Evolutionary conservation across 495 filamentous ascomycete species (phyloP).

Genomic region (Lasiosphaeria ovina): DNA sequence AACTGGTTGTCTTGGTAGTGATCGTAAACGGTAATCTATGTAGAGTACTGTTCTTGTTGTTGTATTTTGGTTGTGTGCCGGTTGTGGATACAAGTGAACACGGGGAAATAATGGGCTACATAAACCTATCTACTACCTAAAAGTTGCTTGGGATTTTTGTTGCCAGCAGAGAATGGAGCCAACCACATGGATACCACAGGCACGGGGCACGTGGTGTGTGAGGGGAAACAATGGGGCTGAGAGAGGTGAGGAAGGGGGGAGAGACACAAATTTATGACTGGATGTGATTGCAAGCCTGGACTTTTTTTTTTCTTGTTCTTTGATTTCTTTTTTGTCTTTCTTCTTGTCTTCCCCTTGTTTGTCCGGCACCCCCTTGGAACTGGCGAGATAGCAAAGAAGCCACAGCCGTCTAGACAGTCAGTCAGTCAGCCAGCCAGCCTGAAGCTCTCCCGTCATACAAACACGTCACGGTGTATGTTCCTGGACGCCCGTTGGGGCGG

Average conservation of each 20-base stretch:
- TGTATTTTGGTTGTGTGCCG: background rate
- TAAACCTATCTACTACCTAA: no score
- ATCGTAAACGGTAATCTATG: slow-evolving; percentile 30
- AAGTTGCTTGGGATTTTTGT: background rate
- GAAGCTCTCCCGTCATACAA: no score
- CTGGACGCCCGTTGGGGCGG: no score
- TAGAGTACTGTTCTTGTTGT: background rate
- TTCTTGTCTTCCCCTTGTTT: background rate
- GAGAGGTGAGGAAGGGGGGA: no score
- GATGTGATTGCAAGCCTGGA: background rate
- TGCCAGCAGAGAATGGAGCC: no score
- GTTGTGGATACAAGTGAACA: background rate
- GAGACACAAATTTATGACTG: no score
- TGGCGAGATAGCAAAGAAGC: background rate
- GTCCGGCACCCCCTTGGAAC: slow-evolving; percentile 8
- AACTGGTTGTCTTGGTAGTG: slow-evolving; percentile 11
- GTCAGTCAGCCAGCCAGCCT: background rate
- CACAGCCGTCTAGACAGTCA: background rate
- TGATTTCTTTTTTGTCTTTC: background rate
- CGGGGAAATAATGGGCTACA: background rate
- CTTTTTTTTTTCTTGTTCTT: background rate
- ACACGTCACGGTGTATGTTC: no score
- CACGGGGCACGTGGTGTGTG: no score
- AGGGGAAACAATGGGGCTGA: no score
- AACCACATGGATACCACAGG: no score